Evolutionary conservation across 2,329 filamentous ascomycete genomes (phyloP), one percentile per base, ranked within the genome.

Genomic region (Fusarium virguliforme): DNA sequence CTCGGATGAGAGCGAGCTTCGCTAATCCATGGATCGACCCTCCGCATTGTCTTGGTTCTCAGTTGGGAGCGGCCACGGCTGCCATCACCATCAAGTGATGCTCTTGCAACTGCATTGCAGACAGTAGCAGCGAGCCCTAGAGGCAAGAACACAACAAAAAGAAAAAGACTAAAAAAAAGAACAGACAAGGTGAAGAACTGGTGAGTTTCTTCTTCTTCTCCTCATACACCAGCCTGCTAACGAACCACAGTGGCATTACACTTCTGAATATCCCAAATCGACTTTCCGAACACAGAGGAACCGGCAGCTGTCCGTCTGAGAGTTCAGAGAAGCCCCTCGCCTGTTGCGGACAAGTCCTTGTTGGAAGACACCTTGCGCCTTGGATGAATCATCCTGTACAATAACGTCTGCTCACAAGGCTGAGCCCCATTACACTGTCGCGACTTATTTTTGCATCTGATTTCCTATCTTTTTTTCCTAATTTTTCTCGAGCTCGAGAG

Each of bases 361-460:
- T 72, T 71, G 68, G 58, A 71, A 69, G 26, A 70, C 51, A 43
- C 18, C 40, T 15, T n/a, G 50, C 41, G 8, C 50, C 64, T 59
- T 60, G 68, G 61, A 58, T 53, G 68, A 69, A 63, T 6, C 26
- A 66, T 12, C 62, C 28, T 62, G 41, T 62, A 60, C 55, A 26
- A 38, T 35, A 58, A 60, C 8, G 41, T 38, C 48, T 57, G 30
- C 58, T 62, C 54, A 30, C 50, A 62, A 48, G 46, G 43, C 30
- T 41, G 54, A 46, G 53, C 51, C 50, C 10, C 15, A 43, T 34
- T 54, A 35, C 56, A 30, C 50, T 13, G 26, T 22, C 38, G 43
- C 38, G 26, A 66, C 51, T 26, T 28, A 40, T 37, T 32, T 18
- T 22, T 51, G 6, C 32, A 53, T 58, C 60, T 58, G 22, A 61